These are phyloP conservation scores for Citrus reticulata DNA, from an alignment of 345 rosid genomes.

Conservation along the genomic window DNA sequence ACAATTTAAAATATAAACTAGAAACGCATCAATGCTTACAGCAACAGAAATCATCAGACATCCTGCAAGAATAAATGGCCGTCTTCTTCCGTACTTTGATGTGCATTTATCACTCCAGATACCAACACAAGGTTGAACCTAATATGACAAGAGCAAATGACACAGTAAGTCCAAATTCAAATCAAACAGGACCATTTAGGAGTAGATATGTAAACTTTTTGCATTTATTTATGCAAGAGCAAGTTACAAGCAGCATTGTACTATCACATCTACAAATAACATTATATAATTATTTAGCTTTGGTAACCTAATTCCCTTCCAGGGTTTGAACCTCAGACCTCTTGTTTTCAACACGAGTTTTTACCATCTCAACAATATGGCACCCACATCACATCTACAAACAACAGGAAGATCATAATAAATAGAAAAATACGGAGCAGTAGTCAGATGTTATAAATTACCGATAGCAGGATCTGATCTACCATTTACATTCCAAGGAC, in stretches of 20 bases:
- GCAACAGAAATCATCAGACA: conserved; percentile 78
- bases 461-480: background rate
- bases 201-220: background rate
- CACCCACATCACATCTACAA: background rate
- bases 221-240: background rate
- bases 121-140: conserved; percentile 99
- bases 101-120: conserved; percentile 97
- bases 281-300: no score
- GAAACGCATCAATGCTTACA: conserved; percentile 47
- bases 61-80: conserved; percentile 93
- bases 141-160: conserved; percentile 23
- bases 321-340: no score
- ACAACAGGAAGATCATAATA: background rate
- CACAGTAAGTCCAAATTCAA: conserved; percentile 5
- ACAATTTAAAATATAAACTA: conserved; percentile 3
- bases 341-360: no score
- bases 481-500: background rate
- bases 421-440: background rate
- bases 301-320: no score
- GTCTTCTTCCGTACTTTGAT: conserved; percentile 84
- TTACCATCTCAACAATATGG: no score
- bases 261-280: background rate
- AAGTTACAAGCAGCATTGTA: conserved; percentile 1
- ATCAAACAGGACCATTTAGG: background rate
- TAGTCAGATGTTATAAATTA: background rate